Evolutionary conservation across 2,329 filamentous ascomycete species (phyloP).

Genomic region (Clonostachys byssicola): DNA sequence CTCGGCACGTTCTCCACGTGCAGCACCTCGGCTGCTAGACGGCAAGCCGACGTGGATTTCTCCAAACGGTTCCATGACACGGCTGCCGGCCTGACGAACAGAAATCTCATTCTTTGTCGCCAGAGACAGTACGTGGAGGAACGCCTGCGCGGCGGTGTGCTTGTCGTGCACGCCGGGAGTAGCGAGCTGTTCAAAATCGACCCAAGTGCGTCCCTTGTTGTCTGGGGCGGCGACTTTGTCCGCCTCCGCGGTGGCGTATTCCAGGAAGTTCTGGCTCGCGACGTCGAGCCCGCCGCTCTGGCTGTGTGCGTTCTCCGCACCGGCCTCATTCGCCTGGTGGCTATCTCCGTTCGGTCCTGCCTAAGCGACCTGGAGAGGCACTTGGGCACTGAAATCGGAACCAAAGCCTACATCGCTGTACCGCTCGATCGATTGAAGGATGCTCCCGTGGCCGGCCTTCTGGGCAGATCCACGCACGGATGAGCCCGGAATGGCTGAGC

Average conservation of each 20-base stretch:
- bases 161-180: constrained; percentile 47
- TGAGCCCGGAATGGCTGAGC: constrained; percentile 41
- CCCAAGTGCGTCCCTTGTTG: constrained; percentile 30
- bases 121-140: constrained; percentile 69
- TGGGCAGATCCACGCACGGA: constrained; percentile 35
- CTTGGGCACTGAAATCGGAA: constrained; percentile 17
- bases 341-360: constrained; percentile 3
- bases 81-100: constrained; percentile 53
- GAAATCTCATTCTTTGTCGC: constrained; percentile 60
- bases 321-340: constrained; percentile 17
- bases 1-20: no score
- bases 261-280: constrained; percentile 40
- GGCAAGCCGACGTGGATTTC: constrained; percentile 34
- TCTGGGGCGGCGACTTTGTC: constrained; percentile 23
- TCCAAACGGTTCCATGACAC: constrained; percentile 34
- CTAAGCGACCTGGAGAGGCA: constrained; percentile 9
- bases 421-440: constrained; percentile 35
- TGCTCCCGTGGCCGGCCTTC: constrained; percentile 24
- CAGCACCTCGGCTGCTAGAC: no score
- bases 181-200: constrained; percentile 69
- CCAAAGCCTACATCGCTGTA: constrained; percentile 37
- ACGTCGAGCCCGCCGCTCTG: constrained; percentile 28
- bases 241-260: constrained; percentile 31
- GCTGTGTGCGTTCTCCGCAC: constrained; percentile 12
- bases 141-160: constrained; percentile 68